phyloP scores from a whole-genome alignment of 2,329 filamentous ascomycete species.

The Calcarisporium arbuscula region DNA sequence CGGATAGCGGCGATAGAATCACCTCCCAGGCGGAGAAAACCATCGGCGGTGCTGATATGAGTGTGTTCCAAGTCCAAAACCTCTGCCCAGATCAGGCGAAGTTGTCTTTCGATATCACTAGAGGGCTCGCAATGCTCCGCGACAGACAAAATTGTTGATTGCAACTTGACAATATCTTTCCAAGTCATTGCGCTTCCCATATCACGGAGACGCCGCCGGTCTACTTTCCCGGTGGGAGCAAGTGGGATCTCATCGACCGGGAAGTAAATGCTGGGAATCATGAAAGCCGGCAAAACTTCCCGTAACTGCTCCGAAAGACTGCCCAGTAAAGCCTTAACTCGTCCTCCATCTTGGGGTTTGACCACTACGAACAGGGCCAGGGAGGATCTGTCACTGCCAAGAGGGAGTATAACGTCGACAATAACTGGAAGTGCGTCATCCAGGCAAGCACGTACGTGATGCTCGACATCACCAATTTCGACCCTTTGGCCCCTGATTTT shows the following conservation, averaged over 20 bases:
- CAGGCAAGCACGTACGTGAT: conserved; percentile 6
- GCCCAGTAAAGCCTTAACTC: not conserved
- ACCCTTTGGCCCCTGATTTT: conserved; percentile 48
- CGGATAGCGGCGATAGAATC: not conserved
- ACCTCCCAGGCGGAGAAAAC: not conserved
- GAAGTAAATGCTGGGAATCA: conserved; percentile 9
- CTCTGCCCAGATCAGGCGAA: not conserved
- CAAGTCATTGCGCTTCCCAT: not conserved
- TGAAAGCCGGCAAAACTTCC: conserved; percentile 5
- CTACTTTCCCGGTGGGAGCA: conserved; percentile 6
- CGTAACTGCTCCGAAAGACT: conserved; percentile 2
- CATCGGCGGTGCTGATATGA: not conserved
- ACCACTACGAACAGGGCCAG: conserved; percentile 1
- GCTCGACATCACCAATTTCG: conserved; percentile 11
- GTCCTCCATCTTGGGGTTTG: not conserved
- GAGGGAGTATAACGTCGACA: conserved; percentile 1
- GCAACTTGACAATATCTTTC: conserved; percentile 1
- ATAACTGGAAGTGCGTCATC: conserved; percentile 1
- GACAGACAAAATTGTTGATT: not conserved
- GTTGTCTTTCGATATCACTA: not conserved
- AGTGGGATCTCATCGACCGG: conserved; percentile 6
- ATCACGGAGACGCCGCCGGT: conserved; percentile 5
- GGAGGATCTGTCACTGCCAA: not conserved
- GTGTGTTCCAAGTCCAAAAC: not conserved
- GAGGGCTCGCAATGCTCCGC: not conserved